Conservation (phyloP, 352 stramenopile genomes). For the Thraustochytrium striatum region DNA sequence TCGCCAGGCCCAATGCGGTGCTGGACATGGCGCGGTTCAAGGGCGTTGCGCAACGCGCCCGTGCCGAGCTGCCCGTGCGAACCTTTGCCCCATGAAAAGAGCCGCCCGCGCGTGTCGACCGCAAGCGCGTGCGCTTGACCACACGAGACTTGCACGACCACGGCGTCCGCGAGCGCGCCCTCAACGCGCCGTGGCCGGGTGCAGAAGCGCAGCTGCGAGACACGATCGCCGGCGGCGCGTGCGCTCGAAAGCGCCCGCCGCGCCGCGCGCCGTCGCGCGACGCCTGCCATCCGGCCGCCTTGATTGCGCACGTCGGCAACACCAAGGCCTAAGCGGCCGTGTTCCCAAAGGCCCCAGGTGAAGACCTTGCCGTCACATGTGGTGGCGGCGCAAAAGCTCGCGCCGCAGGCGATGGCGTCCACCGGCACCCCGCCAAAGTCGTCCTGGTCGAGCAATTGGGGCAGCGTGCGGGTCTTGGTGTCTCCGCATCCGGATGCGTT, state of each 20-base stretch:
- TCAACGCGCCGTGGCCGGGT: not conserved
- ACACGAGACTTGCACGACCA: not conserved
- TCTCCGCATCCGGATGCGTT: not conserved
- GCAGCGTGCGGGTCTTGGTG: not conserved
- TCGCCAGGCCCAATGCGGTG: not conserved
- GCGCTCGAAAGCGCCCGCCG: no score
- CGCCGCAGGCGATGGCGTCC: constrained; percentile 42
- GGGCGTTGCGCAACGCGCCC: not conserved
- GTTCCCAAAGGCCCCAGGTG: constrained; percentile 48
- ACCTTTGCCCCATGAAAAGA: not conserved
- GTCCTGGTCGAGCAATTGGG: not conserved
- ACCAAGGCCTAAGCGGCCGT: constrained; percentile 52
- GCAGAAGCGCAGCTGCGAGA: not conserved
- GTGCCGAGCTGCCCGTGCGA: constrained; percentile 34
- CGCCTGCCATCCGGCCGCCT: not conserved
- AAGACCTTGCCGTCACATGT: constrained; percentile 32
- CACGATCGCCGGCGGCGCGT: not conserved
- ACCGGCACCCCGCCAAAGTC: constrained; percentile 4
- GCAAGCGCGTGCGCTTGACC: not conserved
- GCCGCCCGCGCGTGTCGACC: not conserved
- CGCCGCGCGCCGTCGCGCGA: not conserved
- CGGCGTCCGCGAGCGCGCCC: not conserved
- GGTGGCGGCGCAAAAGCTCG: constrained; percentile 49
- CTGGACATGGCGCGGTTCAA: not conserved
- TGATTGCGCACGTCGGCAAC: not conserved